phyloP scores from a whole-genome alignment of 257 asterid genomes.

The Solanum habrochaites region DNA sequence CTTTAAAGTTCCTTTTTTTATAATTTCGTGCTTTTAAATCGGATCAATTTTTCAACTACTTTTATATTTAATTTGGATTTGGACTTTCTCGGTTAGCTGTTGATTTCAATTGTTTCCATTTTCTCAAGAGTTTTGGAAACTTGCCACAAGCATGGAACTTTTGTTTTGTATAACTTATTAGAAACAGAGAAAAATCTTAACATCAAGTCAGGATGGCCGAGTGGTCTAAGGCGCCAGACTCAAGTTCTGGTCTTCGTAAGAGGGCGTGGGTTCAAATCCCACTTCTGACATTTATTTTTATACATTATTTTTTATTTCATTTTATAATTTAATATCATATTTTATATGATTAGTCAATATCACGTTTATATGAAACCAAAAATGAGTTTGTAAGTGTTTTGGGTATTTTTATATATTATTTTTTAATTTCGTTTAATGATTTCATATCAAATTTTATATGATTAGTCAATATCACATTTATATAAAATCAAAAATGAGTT shows the following conservation, averaged over 20 bases:
- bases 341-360: not conserved
- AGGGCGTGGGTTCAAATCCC: constrained; percentile 92
- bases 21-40: not conserved
- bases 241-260: constrained; percentile 77
- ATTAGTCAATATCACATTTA: too few species aligned
- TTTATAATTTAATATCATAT: not conserved
- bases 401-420: too few species aligned
- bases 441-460: too few species aligned
- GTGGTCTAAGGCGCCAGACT: constrained; percentile 98
- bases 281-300: constrained; percentile 27
- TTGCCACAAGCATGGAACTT: not conserved
- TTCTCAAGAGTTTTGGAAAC: not conserved
- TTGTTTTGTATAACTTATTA: too few species aligned
- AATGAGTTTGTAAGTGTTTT: not conserved
- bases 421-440: too few species aligned
- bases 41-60: not conserved
- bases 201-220: constrained; percentile 69
- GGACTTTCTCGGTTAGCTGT: not conserved
- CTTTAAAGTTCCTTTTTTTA: too few species aligned
- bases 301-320: too few species aligned
- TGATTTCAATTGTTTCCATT: not conserved
- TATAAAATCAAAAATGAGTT: too few species aligned
- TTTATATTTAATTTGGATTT: not conserved
- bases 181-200: too few species aligned
- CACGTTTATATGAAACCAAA: not conserved